Evolutionary conservation across 345 rosid species (phyloP), one percentile per base, ranked within the genome.

Genomic region (Ailanthus altissimus): DNA sequence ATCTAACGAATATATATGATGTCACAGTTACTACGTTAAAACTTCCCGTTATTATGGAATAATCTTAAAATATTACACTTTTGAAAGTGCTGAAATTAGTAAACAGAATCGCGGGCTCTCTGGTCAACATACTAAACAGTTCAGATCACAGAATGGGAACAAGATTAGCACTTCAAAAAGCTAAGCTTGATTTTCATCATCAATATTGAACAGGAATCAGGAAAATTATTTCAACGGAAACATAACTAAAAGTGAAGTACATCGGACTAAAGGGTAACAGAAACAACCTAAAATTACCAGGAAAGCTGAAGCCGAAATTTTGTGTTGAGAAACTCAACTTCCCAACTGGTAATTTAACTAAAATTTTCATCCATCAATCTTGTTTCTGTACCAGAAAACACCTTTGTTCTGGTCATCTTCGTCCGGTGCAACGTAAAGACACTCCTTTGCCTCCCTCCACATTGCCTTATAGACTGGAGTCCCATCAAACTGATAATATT

Each of bases 401-500:
- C 98, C 98, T 84, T 87, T 84, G 83, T 43, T 83, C 74, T 83
- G 81, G 75, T 77, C 83, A 18, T 74, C 90, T 40, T 88, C 95
- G 16, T 94, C 98, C 0, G 84, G 86, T 82, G 89, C 96, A 3
- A 93, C 98, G 65, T 87, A 94, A 59, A 94, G 56, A 58, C 98
- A 94, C 79, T 94, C 98, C 84, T 89, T 91, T 2, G 97, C 92
- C 83, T 93, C 98, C 82, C 98, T 93, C 89, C 89, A 94, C 80
- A 93, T 75, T 0, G 98, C 97, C 86, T 82, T 87, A 76, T 76
- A 74, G 28, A 88, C 20, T 0, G 98, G 90, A 15, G 95, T 94
- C 61, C 88, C 89, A 57, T 94, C 98, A 6, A 83, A 90, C 79
- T 86, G 92, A 75, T 94, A 90, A 75, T 94, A 93, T 7, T 94